A percentile compares a stretch with the other conserved stretches of the same genome.
Evolutionary conservation across 495 filamentous ascomycete genomes (phyloP).

Genomic region (Penicillium malachiteum): DNA sequence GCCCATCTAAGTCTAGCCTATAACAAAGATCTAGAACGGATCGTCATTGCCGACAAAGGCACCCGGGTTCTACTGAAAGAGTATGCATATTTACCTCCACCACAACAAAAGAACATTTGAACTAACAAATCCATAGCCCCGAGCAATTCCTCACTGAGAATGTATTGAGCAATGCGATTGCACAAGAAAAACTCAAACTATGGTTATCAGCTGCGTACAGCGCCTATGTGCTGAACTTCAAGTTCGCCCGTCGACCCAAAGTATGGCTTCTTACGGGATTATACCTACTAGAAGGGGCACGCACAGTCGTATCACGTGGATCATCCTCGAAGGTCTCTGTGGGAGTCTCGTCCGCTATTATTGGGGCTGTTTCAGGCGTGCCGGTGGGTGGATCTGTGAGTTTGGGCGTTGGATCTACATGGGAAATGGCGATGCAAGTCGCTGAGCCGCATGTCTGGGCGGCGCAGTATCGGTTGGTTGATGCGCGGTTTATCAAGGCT

Average conservation of each 20-base stretch:
- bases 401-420: conserved; percentile 18
- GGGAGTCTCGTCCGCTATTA: conserved; percentile 20
- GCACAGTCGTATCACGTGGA: conserved; percentile 16
- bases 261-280: conserved; percentile 27
- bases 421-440: conserved; percentile 27
- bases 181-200: conserved; percentile 22
- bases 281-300: conserved; percentile 21
- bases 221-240: conserved; percentile 23
- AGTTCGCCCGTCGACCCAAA: conserved; percentile 28
- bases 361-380: conserved; percentile 22
- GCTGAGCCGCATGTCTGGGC: conserved; percentile 31
- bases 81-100: conserved; percentile 10
- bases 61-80: conserved; percentile 22
- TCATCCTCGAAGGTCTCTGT: conserved; percentile 15
- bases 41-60: conserved; percentile 21
- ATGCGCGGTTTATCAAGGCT: conserved; percentile 22
- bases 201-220: conserved; percentile 28
- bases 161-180: conserved; percentile 16
- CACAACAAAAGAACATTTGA: background rate
- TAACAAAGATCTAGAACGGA: conserved; percentile 22
- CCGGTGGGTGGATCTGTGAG: conserved; percentile 26
- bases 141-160: conserved; percentile 19
- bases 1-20: conserved; percentile 26
- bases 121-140: conserved; percentile 11
- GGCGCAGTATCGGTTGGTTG: conserved; percentile 26